Conservation (phyloP, 2,329 filamentous ascomycete genomes). For the Sporothrix globosa region DNA sequence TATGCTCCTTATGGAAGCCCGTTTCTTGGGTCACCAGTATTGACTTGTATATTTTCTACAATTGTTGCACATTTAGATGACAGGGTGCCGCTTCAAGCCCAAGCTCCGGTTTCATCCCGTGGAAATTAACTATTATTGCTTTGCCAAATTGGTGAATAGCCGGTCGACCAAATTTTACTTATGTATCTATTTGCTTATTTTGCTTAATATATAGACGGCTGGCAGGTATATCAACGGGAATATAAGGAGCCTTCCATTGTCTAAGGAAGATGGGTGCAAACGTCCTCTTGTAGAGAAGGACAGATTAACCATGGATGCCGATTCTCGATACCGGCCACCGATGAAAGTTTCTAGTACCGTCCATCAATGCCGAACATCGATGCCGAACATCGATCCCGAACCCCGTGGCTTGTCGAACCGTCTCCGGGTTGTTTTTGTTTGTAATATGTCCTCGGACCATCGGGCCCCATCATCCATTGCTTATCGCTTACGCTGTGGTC, state of each 20-base stretch:
- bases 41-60: not conserved
- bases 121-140: not conserved
- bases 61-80: too few relatives aligned
- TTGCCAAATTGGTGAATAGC: not conserved
- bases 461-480: not conserved
- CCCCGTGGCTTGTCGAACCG: not conserved
- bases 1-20: not conserved
- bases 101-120: not conserved
- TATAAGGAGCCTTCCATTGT: not conserved
- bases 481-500: not conserved
- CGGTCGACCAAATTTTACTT: not conserved
- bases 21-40: not conserved
- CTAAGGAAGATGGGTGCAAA: not conserved
- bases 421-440: not conserved
- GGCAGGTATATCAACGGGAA: not conserved
- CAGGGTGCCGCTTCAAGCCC: not conserved
- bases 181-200: too few relatives aligned
- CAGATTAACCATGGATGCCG: not conserved
- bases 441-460: not conserved
- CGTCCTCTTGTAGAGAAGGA: not conserved
- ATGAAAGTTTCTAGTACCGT: not conserved
- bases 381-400: not conserved
- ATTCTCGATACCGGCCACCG: slow-evolving; percentile 13
- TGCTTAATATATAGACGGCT: not conserved
- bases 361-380: not conserved